Conservation (phyloP, 345 rosid species). For the Heritiera fomes region DNA sequence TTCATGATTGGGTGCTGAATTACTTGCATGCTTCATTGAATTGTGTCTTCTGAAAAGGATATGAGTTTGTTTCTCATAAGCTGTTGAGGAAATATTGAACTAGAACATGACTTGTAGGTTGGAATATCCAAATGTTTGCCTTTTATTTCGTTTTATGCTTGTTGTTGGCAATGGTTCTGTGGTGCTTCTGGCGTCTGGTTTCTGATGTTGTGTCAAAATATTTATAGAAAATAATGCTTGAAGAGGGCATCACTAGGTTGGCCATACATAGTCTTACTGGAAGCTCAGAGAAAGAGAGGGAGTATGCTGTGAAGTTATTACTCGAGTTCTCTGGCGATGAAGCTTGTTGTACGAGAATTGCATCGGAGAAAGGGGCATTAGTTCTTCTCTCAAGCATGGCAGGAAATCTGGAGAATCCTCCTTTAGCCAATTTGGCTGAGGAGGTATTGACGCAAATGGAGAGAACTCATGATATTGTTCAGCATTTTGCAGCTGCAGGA, state of each 20-base stretch:
- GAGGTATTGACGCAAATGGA: slow-evolving; percentile 41
- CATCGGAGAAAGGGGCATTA: slow-evolving; percentile 47
- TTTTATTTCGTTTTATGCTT: slow-evolving; percentile 12
- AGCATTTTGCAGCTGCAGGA: slow-evolving; percentile 43
- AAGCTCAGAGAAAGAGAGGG: slow-evolving; percentile 44
- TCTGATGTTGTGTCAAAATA: slow-evolving; percentile 19
- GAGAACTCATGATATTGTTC: slow-evolving; percentile 32
- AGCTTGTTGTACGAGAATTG: slow-evolving; percentile 36
- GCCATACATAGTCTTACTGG: slow-evolving; percentile 44
- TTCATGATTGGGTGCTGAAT: background rate
- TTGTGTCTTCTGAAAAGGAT: background rate
- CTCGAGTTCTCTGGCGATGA: slow-evolving; percentile 40
- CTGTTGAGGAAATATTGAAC: background rate
- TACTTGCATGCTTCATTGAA: slow-evolving; percentile 1
- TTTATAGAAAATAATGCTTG: slow-evolving; percentile 41
- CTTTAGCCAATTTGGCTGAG: slow-evolving; percentile 43
- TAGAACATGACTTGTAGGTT: background rate
- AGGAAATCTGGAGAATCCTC: slow-evolving; percentile 41
- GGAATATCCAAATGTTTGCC: background rate
- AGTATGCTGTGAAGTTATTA: slow-evolving; percentile 43
- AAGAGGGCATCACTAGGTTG: slow-evolving; percentile 48
- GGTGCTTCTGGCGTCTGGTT: background rate
- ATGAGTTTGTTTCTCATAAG: background rate
- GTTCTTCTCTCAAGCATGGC: slow-evolving; percentile 49
- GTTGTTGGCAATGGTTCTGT: background rate